phyloP scores from a whole-genome alignment of 768 basidiomycete species.

The Hysterangium stoloniferum region DNA sequence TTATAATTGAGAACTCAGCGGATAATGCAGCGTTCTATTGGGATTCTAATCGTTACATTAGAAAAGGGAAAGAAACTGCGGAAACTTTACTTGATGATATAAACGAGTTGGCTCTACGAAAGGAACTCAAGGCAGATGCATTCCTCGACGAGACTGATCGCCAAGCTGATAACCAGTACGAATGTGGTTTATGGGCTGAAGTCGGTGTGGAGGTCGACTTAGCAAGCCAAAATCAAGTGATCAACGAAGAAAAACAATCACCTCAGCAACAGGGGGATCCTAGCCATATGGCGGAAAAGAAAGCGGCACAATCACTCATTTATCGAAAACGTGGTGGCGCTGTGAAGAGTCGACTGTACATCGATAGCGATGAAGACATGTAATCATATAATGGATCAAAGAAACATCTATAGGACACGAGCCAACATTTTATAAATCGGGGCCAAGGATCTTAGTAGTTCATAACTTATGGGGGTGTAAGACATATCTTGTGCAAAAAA shows the following conservation, averaged over 20 bases:
- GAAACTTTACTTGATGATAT: slow-evolving; percentile 1
- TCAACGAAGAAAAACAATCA: too few relatives aligned
- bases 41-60: too few relatives aligned
- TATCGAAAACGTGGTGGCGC: not conserved
- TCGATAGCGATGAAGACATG: slow-evolving; percentile 4
- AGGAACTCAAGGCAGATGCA: slow-evolving; percentile 3
- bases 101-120: not conserved
- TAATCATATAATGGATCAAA: too few relatives aligned
- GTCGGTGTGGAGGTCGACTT: not conserved
- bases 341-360: slow-evolving; percentile 1
- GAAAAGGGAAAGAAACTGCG: not conserved
- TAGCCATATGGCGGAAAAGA: not conserved
- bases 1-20: too few relatives aligned
- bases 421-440: too few relatives aligned
- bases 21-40: too few relatives aligned
- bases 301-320: not conserved
- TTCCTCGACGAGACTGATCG: not conserved
- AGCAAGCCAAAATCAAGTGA: too few relatives aligned
- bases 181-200: not conserved
- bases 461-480: too few relatives aligned
- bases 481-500: slow-evolving; percentile 5
- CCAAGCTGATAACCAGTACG: not conserved
- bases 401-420: too few relatives aligned
- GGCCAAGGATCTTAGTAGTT: too few relatives aligned
- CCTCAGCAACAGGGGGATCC: too few relatives aligned